phyloP scores from a whole-genome alignment of 140 eudicot species.

The Flaveria floridana region DNA sequence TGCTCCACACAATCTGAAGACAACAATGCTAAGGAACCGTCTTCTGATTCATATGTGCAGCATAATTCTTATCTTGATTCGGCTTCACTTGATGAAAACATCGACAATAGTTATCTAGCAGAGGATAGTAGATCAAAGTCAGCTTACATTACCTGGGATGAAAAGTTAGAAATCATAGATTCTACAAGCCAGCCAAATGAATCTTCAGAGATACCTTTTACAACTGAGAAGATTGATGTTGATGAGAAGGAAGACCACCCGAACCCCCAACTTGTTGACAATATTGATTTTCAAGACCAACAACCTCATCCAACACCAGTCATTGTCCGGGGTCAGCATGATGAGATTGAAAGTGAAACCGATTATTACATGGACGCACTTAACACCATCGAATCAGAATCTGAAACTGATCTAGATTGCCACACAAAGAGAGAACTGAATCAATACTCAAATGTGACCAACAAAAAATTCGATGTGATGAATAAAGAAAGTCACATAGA shows the following conservation, averaged over 20 bases:
- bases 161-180: slow-evolving; percentile 66
- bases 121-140: slow-evolving; percentile 48
- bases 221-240: slow-evolving; percentile 34
- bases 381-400: slow-evolving; percentile 83
- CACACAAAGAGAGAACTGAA: slow-evolving; percentile 57
- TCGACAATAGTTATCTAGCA: slow-evolving; percentile 26
- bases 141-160: slow-evolving; percentile 73
- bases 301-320: slow-evolving; percentile 28
- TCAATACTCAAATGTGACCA: slow-evolving; percentile 32
- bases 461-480: slow-evolving; percentile 21
- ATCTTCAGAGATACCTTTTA: slow-evolving; percentile 29
- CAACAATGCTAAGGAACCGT: slow-evolving; percentile 43
- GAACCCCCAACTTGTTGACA: slow-evolving; percentile 19
- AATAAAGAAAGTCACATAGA: slow-evolving; percentile 22
- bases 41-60: slow-evolving; percentile 36
- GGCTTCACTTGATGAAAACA: slow-evolving; percentile 47
- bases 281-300: slow-evolving; percentile 37
- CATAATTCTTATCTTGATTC: slow-evolving; percentile 43
- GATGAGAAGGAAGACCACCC: slow-evolving; percentile 36
- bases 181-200: slow-evolving; percentile 38
- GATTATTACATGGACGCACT: slow-evolving; percentile 91
- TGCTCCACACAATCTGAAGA: slow-evolving; percentile 51
- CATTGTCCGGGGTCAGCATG: slow-evolving; percentile 35
- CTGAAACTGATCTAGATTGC: slow-evolving; percentile 69
- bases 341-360: slow-evolving; percentile 83